A percentile compares a stretch with the other conserved stretches of the same genome.
phyloP scores from a whole-genome alignment of 441 rosid species.

The Adansonia gregorii region DNA sequence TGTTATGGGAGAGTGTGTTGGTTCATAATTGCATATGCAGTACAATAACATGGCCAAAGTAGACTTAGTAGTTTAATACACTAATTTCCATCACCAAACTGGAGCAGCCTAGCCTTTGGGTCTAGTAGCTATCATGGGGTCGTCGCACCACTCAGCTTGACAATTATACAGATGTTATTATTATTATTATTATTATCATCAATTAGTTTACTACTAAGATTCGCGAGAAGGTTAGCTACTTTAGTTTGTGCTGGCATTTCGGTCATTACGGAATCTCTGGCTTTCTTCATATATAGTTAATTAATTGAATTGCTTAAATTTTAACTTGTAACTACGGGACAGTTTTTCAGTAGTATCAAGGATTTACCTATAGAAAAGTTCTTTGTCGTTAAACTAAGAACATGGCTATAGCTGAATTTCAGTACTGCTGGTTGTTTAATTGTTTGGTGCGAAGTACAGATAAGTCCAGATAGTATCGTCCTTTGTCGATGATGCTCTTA shows the following conservation, averaged over 20 bases:
- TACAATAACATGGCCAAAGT: background rate
- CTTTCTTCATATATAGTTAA: no score
- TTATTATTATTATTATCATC: background rate
- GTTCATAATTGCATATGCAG: conserved; percentile 9
- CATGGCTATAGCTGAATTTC: background rate
- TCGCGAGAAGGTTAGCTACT: background rate
- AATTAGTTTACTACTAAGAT: background rate
- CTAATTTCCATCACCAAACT: conserved; percentile 14
- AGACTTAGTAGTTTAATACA: background rate
- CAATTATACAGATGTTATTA: background rate
- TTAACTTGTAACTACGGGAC: background rate
- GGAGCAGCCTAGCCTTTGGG: background rate
- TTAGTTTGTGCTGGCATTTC: no score
- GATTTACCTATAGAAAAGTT: background rate
- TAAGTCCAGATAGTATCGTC: background rate
- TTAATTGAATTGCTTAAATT: background rate
- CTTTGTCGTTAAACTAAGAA: conserved; percentile 6
- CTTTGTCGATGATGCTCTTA: background rate
- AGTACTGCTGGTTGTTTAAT: background rate
- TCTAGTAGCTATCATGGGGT: background rate
- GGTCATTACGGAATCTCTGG: background rate
- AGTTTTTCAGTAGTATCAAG: background rate
- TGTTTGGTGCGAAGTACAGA: background rate
- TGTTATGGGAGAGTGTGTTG: background rate
- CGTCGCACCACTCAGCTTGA: no score